Evolutionary conservation across 2,329 filamentous ascomycete genomes (phyloP).

Genomic region (Fusarium acutatum): DNA sequence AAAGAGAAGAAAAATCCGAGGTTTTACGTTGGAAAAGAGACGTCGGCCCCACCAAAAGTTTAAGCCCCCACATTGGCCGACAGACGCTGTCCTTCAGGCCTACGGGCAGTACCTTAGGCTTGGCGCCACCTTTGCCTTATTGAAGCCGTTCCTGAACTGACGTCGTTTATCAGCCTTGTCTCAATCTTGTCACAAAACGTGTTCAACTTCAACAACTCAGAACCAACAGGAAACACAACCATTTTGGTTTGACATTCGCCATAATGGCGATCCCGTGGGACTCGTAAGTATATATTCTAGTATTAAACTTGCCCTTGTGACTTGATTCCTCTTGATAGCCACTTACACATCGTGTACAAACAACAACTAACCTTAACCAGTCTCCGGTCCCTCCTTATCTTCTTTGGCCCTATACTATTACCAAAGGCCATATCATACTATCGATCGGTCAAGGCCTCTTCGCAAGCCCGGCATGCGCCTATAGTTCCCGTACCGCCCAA

Average conservation of each 20-base stretch:
- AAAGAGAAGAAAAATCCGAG: conserved; percentile 16
- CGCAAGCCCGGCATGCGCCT: conserved; percentile 54
- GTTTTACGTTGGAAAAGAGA: conserved; percentile 23
- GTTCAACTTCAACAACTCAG: conserved; percentile 23
- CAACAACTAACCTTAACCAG: conserved; percentile 44
- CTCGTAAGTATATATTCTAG: conserved; percentile 30
- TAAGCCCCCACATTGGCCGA: conserved; percentile 15
- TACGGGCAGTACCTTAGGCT: background rate
- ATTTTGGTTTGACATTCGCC: background rate
- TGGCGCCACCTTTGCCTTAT: conserved; percentile 27
- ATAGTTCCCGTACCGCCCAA: conserved; percentile 63
- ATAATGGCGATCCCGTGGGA: conserved; percentile 44
- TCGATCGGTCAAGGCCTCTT: conserved; percentile 60
- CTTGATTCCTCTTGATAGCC: background rate
- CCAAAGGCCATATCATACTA: conserved; percentile 73
- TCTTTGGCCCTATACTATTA: conserved; percentile 77
- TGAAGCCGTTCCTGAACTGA: conserved; percentile 28
- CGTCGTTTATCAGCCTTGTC: conserved; percentile 32
- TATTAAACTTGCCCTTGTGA: background rate
- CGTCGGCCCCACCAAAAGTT: conserved; percentile 25
- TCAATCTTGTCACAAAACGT: conserved; percentile 24
- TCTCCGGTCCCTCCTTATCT: conserved; percentile 64
- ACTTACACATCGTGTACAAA: conserved; percentile 6
- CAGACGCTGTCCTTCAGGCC: background rate
- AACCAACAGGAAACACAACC: background rate